These are phyloP conservation scores for Cyclaneusma minus DNA, from an alignment of 2,329 filamentous ascomycete species.

Conservation along the genomic window DNA sequence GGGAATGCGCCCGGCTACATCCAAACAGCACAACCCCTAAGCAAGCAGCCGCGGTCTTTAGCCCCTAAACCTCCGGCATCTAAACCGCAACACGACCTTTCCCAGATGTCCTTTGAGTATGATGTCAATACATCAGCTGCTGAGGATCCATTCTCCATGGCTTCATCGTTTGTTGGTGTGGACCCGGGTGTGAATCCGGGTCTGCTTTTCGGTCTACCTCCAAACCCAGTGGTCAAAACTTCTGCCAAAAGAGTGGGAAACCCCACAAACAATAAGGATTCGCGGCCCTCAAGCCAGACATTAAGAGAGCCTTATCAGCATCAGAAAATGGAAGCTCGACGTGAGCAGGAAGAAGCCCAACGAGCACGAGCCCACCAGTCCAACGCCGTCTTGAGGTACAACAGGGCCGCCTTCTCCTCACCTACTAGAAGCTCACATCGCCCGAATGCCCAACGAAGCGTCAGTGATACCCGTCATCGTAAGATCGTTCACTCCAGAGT, in stretches of 20 bases:
- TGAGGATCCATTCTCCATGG: slow-evolving; percentile 35
- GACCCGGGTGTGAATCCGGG: slow-evolving; percentile 47
- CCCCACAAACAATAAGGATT: too few relatives aligned
- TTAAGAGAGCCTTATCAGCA: slow-evolving; percentile 17
- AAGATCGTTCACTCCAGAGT: slow-evolving; percentile 2
- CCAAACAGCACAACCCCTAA: background rate
- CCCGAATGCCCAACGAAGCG: slow-evolving; percentile 13
- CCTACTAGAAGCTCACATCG: slow-evolving; percentile 15
- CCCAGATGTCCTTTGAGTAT: slow-evolving; percentile 24
- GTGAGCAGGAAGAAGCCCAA: slow-evolving; percentile 16
- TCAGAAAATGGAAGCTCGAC: slow-evolving; percentile 15
- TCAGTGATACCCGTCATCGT: slow-evolving; percentile 16
- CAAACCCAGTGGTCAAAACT: slow-evolving; percentile 7
- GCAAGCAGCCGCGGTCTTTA: slow-evolving; percentile 2
- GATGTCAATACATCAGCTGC: slow-evolving; percentile 22
- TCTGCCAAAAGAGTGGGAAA: too few relatives aligned
- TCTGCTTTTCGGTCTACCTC: slow-evolving; percentile 33
- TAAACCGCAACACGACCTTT: slow-evolving; percentile 22
- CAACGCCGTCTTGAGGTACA: slow-evolving; percentile 7
- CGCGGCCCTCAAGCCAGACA: slow-evolving; percentile 13
- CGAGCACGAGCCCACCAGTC: slow-evolving; percentile 7
- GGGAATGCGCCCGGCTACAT: slow-evolving; percentile 7
- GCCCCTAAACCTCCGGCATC: slow-evolving; percentile 2
- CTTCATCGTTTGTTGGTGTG: slow-evolving; percentile 31
- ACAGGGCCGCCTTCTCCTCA: slow-evolving; percentile 15